phyloP scores from a whole-genome alignment of 2,329 filamentous ascomycete genomes.

The Cladophialophora immunda region DNA sequence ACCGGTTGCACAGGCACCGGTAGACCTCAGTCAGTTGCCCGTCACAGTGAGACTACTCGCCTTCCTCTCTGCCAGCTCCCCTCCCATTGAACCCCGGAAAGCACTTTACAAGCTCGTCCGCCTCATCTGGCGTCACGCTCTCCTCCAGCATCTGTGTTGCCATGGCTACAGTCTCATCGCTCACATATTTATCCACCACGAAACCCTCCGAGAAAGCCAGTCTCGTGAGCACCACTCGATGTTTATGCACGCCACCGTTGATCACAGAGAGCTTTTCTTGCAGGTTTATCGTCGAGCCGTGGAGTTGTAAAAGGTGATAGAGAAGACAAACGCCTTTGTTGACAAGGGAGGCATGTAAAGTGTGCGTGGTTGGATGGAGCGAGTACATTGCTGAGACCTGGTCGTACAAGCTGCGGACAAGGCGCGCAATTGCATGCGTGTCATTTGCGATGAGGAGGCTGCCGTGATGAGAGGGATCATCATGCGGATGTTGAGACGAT shows the following conservation, averaged over 20 bases:
- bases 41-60: background rate
- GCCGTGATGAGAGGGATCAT: conserved; percentile 69
- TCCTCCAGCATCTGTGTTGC: conserved; percentile 84
- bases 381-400: conserved; percentile 71
- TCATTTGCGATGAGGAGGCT: conserved; percentile 73
- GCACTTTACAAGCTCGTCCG: conserved; percentile 64
- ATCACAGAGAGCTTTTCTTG: conserved; percentile 74
- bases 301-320: conserved; percentile 65
- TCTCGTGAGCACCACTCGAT: conserved; percentile 79
- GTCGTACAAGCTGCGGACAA: conserved; percentile 79
- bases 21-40: background rate
- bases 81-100: conserved; percentile 47
- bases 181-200: conserved; percentile 78
- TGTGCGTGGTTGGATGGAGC: conserved; percentile 51
- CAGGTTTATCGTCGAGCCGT: conserved; percentile 72
- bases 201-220: conserved; percentile 86
- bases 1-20: background rate
- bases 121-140: conserved; percentile 80
- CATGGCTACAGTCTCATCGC: conserved; percentile 78
- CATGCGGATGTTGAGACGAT: conserved; percentile 56
- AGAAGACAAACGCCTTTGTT: conserved; percentile 69
- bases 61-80: conserved; percentile 30
- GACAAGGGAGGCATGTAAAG: conserved; percentile 61
- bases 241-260: conserved; percentile 79
- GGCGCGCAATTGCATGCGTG: conserved; percentile 73